phyloP scores from a whole-genome alignment of 208 protist genomes.

The Crithidia mellificae region DNA sequence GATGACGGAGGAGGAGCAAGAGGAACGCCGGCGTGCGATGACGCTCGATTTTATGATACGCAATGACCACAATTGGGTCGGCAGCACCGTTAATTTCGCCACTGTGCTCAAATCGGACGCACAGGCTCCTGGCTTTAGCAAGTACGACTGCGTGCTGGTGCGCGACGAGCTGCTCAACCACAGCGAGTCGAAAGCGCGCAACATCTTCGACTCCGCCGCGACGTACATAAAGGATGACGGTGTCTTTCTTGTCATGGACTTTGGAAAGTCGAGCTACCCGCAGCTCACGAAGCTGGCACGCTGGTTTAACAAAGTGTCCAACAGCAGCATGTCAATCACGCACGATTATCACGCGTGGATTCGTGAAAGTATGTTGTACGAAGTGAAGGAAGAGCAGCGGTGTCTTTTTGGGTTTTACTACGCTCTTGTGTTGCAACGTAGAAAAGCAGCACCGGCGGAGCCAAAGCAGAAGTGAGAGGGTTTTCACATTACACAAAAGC shows the following conservation, averaged over 20 bases:
- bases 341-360: conserved; percentile 85
- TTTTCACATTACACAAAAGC: too few species aligned
- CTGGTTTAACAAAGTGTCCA: conserved; percentile 58
- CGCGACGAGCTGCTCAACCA: conserved; percentile 80
- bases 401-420: conserved; percentile 77
- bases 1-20: conserved; percentile 51
- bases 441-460: neutral
- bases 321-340: conserved; percentile 73
- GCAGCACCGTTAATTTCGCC: conserved; percentile 76
- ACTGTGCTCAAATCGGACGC: conserved; percentile 48
- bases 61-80: conserved; percentile 86
- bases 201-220: conserved; percentile 59
- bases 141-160: conserved; percentile 80
- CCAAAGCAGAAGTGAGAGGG: neutral
- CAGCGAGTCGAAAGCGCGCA: conserved; percentile 39
- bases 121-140: conserved; percentile 44
- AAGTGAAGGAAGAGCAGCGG: conserved; percentile 53
- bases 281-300: conserved; percentile 36
- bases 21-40: conserved; percentile 70
- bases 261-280: conserved; percentile 55
- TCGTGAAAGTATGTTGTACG: conserved; percentile 63
- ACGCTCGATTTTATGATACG: conserved; percentile 83
- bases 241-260: conserved; percentile 78
- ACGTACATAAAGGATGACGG: conserved; percentile 59
- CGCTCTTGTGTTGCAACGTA: conserved; percentile 44